These are phyloP conservation scores for Neurospora hispaniola DNA, from an alignment of 495 filamentous ascomycete species.

Conservation along the genomic window DNA sequence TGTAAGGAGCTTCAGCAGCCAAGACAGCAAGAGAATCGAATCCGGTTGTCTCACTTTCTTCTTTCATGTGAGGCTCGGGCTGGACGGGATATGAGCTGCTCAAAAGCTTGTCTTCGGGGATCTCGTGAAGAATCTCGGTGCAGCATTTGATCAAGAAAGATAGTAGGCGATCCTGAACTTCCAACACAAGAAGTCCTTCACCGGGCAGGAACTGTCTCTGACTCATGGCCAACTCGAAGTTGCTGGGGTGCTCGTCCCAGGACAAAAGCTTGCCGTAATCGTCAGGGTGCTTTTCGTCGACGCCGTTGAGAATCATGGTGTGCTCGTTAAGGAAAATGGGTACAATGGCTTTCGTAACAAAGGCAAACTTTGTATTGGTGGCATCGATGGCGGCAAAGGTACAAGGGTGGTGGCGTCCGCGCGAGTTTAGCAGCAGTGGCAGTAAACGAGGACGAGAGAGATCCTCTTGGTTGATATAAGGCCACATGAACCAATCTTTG, in stretches of 20 bases:
- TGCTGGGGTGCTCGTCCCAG: conserved; percentile 23
- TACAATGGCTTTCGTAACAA: conserved; percentile 16
- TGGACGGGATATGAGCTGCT: conserved; percentile 9
- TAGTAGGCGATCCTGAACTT: conserved; percentile 34
- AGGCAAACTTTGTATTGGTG: conserved; percentile 20
- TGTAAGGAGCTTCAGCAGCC: conserved; percentile 38
- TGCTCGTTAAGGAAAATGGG: conserved; percentile 28
- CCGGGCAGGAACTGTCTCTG: conserved; percentile 21
- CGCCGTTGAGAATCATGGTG: conserved; percentile 33
- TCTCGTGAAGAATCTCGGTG: conserved; percentile 31
- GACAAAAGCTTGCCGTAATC: conserved; percentile 37
- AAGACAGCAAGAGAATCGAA: conserved; percentile 15
- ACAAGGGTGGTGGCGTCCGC: conserved; percentile 34
- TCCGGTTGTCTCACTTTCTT: conserved; percentile 8
- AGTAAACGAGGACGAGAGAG: conserved; percentile 31
- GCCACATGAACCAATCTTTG: conserved; percentile 32
- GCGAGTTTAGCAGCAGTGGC: conserved; percentile 37
- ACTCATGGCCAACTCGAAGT: conserved; percentile 2
- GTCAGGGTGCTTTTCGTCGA: conserved; percentile 8
- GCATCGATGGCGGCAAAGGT: conserved; percentile 31
- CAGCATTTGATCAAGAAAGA: conserved; percentile 31
- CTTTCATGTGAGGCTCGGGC: conserved; percentile 21
- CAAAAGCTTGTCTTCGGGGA: not conserved
- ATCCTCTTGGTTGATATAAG: conserved; percentile 50
- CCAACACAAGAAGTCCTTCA: conserved; percentile 34